Evolutionary conservation across 768 basidiomycete species (phyloP), one percentile per base, ranked within the genome.

Genomic region (Tylopilus subfusipes): DNA sequence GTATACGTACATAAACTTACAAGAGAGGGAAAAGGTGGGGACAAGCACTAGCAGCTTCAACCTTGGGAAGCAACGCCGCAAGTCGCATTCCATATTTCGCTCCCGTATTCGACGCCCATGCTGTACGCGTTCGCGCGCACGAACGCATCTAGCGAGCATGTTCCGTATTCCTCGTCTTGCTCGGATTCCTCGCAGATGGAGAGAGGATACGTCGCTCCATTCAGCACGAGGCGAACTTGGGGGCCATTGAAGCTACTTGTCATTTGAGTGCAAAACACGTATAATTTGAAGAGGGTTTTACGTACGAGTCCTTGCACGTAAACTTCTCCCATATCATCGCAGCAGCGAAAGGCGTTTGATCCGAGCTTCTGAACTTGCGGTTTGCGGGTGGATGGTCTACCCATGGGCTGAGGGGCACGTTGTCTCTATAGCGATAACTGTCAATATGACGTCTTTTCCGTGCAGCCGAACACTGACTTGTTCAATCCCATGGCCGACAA

Each of bases 311-410:
- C 29, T 60, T 43, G 63, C 76, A 77, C 3, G 64, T 63, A 59
- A 75, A 77, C 57, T 60, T 69, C 62, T 77, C 76, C 75, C 75
- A 77, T 18, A 73, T 51, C 71, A 73, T 51, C 71, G 77, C 75
- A 25, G 74, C 75, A 21, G 62, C 75, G 50, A 78, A 78, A 19
- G 76, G 76, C 12, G 72, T 63, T 55, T 75, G 75, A 13, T 58
- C 21, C 4, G 74, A 72, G 16, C 67, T 75, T 48, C 66, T 62
- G 63, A 70, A 78, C 38, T 69, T 72, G 30, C 77, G 71, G 34
- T 59, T 36, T 30, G 43, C 7, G 55, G 60, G 39, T 62, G 70
- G 53, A 63, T 48, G 67, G 2, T 38, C 46, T 1, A 72, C 48
- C 22, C 24, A 45, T 1, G 72, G 50, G 33, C 60, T 57, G n/a